Base-by-base conservation (phyloP, 805 yeast species). In the Saturnispora sanitii region DNA sequence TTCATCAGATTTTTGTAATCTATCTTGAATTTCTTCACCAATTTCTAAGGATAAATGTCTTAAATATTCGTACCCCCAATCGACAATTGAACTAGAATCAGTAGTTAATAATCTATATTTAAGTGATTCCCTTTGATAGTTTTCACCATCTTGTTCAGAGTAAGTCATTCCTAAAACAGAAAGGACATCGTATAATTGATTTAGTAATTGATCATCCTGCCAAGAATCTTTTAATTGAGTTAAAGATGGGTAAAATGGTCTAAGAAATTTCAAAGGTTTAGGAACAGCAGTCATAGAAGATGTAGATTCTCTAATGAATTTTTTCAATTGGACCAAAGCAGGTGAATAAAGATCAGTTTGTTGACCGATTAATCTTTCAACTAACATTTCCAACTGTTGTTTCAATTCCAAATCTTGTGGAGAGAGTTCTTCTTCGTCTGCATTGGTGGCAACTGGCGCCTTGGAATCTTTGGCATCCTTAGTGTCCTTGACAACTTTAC, bases 201-300 rank as follows among this genome's bases (percentile, higher is more conserved):
- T 63, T 42, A 75, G 62, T 9, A 46, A 9, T 4, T 55, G 54
- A 3, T 57, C 30, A 35, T 52, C 49, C 11, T 68, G 62, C 95
- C 96, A 86, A 27, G 68, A 66, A 28, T 73, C 78, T 59, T 80
- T 82, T 30, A 83, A 63, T 41, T 67, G 71, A 26, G 75, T 74
- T 53, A 92, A 68, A n/a, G 69, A 54, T 17, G 80, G 78, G 57
- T 80, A 92, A 55, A 78, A 84, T 6, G 96, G 95, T 55, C 95
- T 77, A 49, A 92, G 71, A 58, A 92, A 92, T 67, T 92, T 94
- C 64, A 92, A 74, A 4, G 99, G 99, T 62, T 92, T 92, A 29
- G 99, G 99, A 38, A 92, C 98, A 3, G 99, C 99, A 2, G 98
- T 92, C 96, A 92, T 92, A 7, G 96, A 88, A 29, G 96, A 84